Conservation (phyloP, 305 asterid genomes). For the Rubia tinctorum region DNA sequence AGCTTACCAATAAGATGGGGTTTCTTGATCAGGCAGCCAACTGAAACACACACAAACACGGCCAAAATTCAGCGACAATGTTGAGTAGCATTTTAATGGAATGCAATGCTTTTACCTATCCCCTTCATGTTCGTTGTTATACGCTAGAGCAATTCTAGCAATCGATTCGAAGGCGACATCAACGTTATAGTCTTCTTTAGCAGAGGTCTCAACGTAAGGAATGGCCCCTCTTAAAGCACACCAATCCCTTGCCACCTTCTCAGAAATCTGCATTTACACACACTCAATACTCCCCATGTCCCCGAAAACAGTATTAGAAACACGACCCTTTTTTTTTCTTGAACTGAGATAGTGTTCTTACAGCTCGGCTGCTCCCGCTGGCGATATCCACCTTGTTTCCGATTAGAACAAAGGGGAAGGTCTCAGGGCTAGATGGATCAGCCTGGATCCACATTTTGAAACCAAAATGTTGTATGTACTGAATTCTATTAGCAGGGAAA, state of each 20-base stretch:
- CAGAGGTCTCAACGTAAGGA: slow-evolving; percentile 81
- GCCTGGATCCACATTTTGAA: slow-evolving; percentile 35
- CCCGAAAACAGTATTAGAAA: neutral
- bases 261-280: slow-evolving; percentile 40
- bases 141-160: slow-evolving; percentile 55
- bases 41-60: neutral
- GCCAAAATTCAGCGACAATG: neutral
- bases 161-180: slow-evolving; percentile 54
- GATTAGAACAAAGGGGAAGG: slow-evolving; percentile 67
- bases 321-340: neutral
- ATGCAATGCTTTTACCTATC: slow-evolving; percentile 17
- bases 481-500: too few species aligned
- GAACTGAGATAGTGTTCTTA: slow-evolving; percentile 16
- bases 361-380: slow-evolving; percentile 64
- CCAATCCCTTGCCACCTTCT: slow-evolving; percentile 67
- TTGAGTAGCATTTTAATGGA: neutral
- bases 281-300: neutral
- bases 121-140: slow-evolving; percentile 35
- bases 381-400: slow-evolving; percentile 79
- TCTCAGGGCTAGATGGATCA: slow-evolving; percentile 54
- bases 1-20: slow-evolving; percentile 57
- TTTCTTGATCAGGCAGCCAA: slow-evolving; percentile 65
- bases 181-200: slow-evolving; percentile 68
- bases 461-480: neutral
- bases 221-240: slow-evolving; percentile 58